These are phyloP conservation scores for Vigna radiata DNA, from an alignment of 306 rosid genomes.

Conservation along the genomic window DNA sequence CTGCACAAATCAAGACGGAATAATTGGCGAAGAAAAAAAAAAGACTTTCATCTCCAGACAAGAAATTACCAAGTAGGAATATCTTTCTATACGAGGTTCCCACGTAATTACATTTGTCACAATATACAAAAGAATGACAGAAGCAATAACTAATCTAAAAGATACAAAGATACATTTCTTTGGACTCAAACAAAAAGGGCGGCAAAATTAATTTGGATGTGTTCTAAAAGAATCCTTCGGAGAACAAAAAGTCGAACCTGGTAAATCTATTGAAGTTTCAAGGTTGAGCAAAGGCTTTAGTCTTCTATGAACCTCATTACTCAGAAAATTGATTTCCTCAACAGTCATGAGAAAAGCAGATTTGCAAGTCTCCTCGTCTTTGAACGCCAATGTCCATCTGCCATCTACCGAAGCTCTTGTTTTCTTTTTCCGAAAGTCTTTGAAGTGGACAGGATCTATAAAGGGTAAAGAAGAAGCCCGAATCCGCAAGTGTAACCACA, in stretches of 20 bases:
- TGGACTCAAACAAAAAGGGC: slow-evolving; percentile 61
- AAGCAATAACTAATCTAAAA: slow-evolving; percentile 56
- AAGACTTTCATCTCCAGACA: slow-evolving; percentile 5
- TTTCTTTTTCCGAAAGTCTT: slow-evolving; percentile 50
- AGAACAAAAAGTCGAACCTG: slow-evolving; percentile 40
- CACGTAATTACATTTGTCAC: slow-evolving; percentile 61
- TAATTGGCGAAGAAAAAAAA: not conserved
- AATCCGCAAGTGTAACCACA: slow-evolving; percentile 92
- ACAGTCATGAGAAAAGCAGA: slow-evolving; percentile 73
- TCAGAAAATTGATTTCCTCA: slow-evolving; percentile 64
- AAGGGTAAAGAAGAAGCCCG: slow-evolving; percentile 79
- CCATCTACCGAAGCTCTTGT: slow-evolving; percentile 80
- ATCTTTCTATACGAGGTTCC: slow-evolving; percentile 45
- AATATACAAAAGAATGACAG: slow-evolving; percentile 75
- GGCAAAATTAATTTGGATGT: slow-evolving; percentile 45
- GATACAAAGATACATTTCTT: slow-evolving; percentile 51
- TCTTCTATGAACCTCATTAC: slow-evolving; percentile 80
- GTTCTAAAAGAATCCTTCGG: slow-evolving; percentile 51
- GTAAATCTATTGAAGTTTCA: slow-evolving; percentile 53
- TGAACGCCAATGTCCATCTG: slow-evolving; percentile 93
- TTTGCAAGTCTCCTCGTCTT: slow-evolving; percentile 81
- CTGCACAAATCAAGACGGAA: not conserved
- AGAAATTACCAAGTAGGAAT: slow-evolving; percentile 1
- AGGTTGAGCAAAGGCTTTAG: slow-evolving; percentile 74
- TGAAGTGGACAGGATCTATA: slow-evolving; percentile 60